Evolutionary conservation across 2,329 filamentous ascomycete species (phyloP), one percentile per base, ranked within the genome.

Genomic region (Aspergillus aculeatus): DNA sequence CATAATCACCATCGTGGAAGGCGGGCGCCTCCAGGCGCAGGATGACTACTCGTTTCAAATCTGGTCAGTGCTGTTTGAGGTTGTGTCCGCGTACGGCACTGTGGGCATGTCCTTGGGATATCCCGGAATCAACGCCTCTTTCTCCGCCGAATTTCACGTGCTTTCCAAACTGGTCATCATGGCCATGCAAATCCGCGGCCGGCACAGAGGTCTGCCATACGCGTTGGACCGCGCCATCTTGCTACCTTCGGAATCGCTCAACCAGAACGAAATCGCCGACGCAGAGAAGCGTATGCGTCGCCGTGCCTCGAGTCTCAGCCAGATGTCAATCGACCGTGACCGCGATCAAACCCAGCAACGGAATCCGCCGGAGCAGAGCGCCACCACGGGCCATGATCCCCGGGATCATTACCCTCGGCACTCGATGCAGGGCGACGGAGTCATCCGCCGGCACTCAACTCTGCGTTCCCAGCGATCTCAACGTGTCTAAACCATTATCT

Each of bases 41-140:
- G 80, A 87, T 60, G 78, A 87, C 54, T 80, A 80, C 62, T 68
- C 72, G 3, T 90, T 92, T 68, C 84, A 86, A 59, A 79, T 91
- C 73, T 93, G 91, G 72, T 78, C 83, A 6, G 80, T 85, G 7
- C 81, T 96, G 3, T 96, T 96, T 69, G 92, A 96, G 73, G 86
- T 96, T 50, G 87, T 96, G 62, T 94, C 90, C 58, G 92, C 92
- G 1, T 96, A 96, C 70, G 96, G 95, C 63, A 99, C 95, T 1
- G 95, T 99, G 26, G 95, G 95, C 0, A 79, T 99, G 59, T 94
- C 89, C 53, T 83, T 99, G 16, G 95, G 95, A 5, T 96, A 94
- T 62, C 82, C 89, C 0, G 80, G 78, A 21, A 82, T 87, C 73
- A 90, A 96, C 74, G 84, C 92, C 0, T 92, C 90, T 0, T 92